Conservation (phyloP, 495 filamentous ascomycete genomes). For the Hyphodiscus hymeniophilus region DNA sequence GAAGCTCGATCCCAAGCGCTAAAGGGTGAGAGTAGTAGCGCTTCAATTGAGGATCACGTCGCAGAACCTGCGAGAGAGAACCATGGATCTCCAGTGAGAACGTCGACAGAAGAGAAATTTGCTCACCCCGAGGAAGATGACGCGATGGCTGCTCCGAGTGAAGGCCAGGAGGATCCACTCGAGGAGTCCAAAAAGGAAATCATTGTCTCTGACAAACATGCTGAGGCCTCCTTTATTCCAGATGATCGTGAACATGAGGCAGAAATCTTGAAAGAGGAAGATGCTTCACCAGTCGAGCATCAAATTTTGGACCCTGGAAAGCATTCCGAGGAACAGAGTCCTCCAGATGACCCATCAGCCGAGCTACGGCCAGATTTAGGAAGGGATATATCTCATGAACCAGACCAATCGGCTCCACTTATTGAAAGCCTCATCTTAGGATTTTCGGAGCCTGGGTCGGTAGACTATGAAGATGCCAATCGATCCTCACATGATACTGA, state of each 20-base stretch:
- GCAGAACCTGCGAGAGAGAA: not conserved
- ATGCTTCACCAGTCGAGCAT: not conserved
- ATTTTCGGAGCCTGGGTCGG: too few relatives aligned
- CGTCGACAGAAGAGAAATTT: not conserved
- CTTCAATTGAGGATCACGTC: not conserved
- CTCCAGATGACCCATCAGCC: not conserved
- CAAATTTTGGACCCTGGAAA: not conserved
- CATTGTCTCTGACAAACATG: not conserved
- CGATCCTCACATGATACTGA: too few relatives aligned
- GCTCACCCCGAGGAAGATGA: not conserved
- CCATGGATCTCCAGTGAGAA: not conserved
- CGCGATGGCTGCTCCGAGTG: not conserved
- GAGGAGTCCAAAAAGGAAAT: too few relatives aligned
- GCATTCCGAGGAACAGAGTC: not conserved
- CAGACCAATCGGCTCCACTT: too few relatives aligned
- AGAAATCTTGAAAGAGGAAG: not conserved
- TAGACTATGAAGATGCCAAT: too few relatives aligned
- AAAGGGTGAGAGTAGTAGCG: too few relatives aligned
- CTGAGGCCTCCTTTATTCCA: not conserved
- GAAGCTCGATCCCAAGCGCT: too few relatives aligned
- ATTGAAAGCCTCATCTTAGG: too few relatives aligned
- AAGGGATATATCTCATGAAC: too few relatives aligned
- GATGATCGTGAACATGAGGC: not conserved
- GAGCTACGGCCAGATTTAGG: too few relatives aligned
- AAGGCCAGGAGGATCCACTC: too few relatives aligned